phyloP scores from a whole-genome alignment of 106 monocot species.

The Dendrobium catenatum region DNA sequence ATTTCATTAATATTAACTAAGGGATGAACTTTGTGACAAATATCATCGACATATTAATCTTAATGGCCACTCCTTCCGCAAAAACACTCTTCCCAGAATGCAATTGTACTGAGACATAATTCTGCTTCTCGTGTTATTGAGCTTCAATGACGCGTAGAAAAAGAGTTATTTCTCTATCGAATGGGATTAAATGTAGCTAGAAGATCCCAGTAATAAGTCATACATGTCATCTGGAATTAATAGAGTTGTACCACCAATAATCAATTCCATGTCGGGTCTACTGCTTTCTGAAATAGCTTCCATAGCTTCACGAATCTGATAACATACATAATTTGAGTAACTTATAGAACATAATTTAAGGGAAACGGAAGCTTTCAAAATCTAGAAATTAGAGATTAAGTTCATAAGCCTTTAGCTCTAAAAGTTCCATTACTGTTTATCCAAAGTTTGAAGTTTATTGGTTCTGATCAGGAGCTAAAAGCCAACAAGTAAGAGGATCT shows the following conservation, averaged over 20 bases:
- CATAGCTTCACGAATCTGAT: slow-evolving; percentile 57
- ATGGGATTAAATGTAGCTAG: slow-evolving; percentile 39
- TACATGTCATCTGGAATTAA: slow-evolving; percentile 90
- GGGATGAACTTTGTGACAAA: no score
- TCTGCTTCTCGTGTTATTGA: background rate
- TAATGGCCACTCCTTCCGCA: no score
- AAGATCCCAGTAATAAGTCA: slow-evolving; percentile 69
- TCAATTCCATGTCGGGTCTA: slow-evolving; percentile 66
- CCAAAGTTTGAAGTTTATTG: no score
- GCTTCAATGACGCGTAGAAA: background rate
- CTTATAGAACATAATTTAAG: background rate
- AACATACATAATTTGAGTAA: background rate
- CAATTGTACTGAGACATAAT: no score
- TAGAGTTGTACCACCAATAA: slow-evolving; percentile 89
- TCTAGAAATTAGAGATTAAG: background rate
- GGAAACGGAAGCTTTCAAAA: background rate
- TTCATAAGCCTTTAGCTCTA: background rate
- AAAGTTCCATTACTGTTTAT: background rate
- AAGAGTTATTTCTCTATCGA: background rate
- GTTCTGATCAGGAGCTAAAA: background rate
- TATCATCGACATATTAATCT: no score
- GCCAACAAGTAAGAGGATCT: no score
- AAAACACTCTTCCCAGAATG: no score
- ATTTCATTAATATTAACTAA: no score
- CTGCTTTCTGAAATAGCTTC: slow-evolving; percentile 70